A percentile compares a stretch with the other conserved stretches of the same genome.
phyloP scores from a whole-genome alignment of 2,329 filamentous ascomycete genomes.

The Sordariomycetes sp. region DNA sequence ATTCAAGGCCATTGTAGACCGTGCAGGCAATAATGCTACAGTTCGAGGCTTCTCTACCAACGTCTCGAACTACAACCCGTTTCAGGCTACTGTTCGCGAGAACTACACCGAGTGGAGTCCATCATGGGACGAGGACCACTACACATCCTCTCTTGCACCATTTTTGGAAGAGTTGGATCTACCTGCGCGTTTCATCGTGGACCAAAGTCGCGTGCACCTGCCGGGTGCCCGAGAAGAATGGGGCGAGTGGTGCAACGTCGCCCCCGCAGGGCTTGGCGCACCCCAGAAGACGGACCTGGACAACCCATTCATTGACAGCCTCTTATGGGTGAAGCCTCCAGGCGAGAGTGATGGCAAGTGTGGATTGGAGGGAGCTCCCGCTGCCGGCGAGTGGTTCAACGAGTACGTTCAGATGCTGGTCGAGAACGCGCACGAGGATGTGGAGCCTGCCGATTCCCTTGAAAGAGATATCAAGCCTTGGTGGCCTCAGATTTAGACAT shows the following conservation, averaged over 20 bases:
- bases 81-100: slow-evolving; percentile 23
- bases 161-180: slow-evolving; percentile 23
- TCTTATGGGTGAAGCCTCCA: slow-evolving; percentile 31
- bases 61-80: slow-evolving; percentile 27
- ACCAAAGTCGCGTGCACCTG: slow-evolving; percentile 26
- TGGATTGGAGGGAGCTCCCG: slow-evolving; percentile 20
- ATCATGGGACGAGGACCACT: slow-evolving; percentile 28
- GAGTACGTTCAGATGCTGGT: slow-evolving; percentile 26
- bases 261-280: slow-evolving; percentile 22
- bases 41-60: slow-evolving; percentile 31
- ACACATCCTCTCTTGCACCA: slow-evolving; percentile 24
- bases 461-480: slow-evolving; percentile 5
- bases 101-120: slow-evolving; percentile 27
- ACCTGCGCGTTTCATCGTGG: slow-evolving; percentile 30
- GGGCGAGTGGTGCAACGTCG: slow-evolving; percentile 32
- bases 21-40: slow-evolving; percentile 15
- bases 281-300: slow-evolving; percentile 20
- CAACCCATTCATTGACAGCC: slow-evolving; percentile 23
- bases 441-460: slow-evolving; percentile 7
- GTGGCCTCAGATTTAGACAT: slow-evolving; percentile 4
- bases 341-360: slow-evolving; percentile 29
- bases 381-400: slow-evolving; percentile 27
- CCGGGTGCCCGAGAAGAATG: slow-evolving; percentile 23
- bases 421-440: slow-evolving; percentile 20
- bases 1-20: slow-evolving; percentile 23